Conservation (phyloP, 2,329 filamentous ascomycete species). For the Monosporascus sp. region DNA sequence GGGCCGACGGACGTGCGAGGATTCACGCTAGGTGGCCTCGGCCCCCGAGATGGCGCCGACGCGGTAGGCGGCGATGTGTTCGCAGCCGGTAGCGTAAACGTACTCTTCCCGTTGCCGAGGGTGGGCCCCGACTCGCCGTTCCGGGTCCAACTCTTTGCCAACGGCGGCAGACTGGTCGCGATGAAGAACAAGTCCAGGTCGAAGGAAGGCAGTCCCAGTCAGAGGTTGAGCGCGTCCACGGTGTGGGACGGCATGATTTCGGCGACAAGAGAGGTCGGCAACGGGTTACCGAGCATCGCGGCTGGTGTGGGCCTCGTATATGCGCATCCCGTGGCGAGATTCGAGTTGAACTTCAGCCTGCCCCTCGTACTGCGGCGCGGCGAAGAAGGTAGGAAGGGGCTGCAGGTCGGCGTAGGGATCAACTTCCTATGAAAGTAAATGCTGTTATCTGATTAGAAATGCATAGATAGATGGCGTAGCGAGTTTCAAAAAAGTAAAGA, state of each 20-base stretch:
- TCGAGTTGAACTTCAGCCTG: slow-evolving; percentile 93
- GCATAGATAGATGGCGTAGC: slow-evolving; percentile 4
- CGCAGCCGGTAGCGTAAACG: slow-evolving; percentile 79
- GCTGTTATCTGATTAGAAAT: neutral
- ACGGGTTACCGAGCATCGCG: slow-evolving; percentile 75
- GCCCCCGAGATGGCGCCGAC: slow-evolving; percentile 80
- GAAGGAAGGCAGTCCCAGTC: slow-evolving; percentile 26
- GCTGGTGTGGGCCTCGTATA: slow-evolving; percentile 91
- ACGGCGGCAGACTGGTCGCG: slow-evolving; percentile 78
- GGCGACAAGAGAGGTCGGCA: slow-evolving; percentile 66
- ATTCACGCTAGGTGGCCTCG: slow-evolving; percentile 84
- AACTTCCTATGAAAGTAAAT: slow-evolving; percentile 72
- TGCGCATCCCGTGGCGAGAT: slow-evolving; percentile 85
- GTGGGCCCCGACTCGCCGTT: slow-evolving; percentile 79
- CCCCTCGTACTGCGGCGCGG: slow-evolving; percentile 76
- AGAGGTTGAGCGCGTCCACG: slow-evolving; percentile 33
- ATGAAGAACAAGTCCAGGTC: slow-evolving; percentile 56
- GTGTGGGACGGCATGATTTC: slow-evolving; percentile 49
- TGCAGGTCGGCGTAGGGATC: slow-evolving; percentile 94
- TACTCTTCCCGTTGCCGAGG: slow-evolving; percentile 79
- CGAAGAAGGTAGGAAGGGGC: slow-evolving; percentile 83
- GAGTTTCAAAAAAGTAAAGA: neutral
- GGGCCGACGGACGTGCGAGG: slow-evolving; percentile 93
- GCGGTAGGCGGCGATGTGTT: slow-evolving; percentile 89
- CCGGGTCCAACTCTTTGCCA: slow-evolving; percentile 84